Conservation (phyloP, 139 green algal species). For the Medakamo hakoo region DNA sequence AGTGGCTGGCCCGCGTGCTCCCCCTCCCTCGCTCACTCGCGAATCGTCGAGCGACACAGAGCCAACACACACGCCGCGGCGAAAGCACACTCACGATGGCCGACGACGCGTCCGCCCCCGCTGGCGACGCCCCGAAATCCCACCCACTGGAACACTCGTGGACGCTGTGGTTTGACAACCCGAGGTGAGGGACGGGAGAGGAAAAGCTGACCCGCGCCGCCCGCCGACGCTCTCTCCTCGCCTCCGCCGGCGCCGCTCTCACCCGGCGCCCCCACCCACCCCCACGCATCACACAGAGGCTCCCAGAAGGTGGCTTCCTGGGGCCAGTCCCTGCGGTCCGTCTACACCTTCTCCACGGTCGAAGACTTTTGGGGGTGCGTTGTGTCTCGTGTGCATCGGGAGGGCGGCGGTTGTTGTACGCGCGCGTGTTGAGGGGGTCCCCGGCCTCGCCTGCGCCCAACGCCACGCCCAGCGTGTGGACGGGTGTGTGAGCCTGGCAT, state of each 20-base stretch:
- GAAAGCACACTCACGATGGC: background rate
- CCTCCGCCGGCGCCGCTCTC: background rate
- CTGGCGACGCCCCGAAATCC: no score
- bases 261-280: background rate
- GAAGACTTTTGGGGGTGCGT: constrained; percentile 98
- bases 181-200: constrained; percentile 20
- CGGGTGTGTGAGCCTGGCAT: no score
- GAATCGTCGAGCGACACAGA: no score
- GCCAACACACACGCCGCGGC: no score
- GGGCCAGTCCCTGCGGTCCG: constrained; percentile 57
- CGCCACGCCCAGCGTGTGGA: no score
- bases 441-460: no score
- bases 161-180: constrained; percentile 97
- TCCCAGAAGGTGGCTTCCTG: constrained; percentile 31
- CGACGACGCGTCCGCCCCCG: background rate
- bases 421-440: no score
- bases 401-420: background rate
- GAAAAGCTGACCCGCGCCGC: background rate
- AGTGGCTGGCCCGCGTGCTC: no score
- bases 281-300: no score
- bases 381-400: background rate
- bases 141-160: constrained; percentile 75
- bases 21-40: no score
- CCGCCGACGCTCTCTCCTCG: background rate
- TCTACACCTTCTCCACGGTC: constrained; percentile 92